Conservation (phyloP, 1,284 basidiomycete genomes). For the Sporisorium graminicola region DNA sequence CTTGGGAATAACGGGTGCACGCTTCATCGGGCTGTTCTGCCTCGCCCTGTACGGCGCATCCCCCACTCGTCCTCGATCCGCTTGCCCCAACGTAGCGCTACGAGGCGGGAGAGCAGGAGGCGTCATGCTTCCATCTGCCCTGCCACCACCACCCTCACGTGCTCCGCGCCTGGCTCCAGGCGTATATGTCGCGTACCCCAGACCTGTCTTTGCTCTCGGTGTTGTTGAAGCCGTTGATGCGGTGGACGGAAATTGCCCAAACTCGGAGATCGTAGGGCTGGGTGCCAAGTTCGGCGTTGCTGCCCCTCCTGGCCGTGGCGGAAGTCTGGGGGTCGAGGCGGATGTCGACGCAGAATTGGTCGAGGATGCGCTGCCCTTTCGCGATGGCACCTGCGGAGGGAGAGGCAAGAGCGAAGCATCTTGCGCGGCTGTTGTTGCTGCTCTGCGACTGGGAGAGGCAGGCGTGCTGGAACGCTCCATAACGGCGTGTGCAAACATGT, state of each 20-base stretch:
- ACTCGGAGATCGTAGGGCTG: slow-evolving; percentile 40
- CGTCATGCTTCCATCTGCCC: slow-evolving; percentile 3
- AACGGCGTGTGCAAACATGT: slow-evolving; percentile 47
- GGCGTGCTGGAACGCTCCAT: slow-evolving; percentile 16
- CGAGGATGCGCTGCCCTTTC: slow-evolving; percentile 33
- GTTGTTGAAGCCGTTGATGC: background rate
- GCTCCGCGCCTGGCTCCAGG: slow-evolving; percentile 23
- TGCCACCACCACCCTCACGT: background rate
- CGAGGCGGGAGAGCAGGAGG: slow-evolving; percentile 43
- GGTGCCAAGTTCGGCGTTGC: slow-evolving; percentile 13
- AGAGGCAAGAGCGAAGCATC: background rate
- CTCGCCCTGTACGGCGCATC: slow-evolving; percentile 14
- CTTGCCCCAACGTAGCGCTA: slow-evolving; percentile 32
- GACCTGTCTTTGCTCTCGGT: slow-evolving; percentile 3
- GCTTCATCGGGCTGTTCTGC: slow-evolving; percentile 17
- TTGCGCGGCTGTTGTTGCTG: background rate
- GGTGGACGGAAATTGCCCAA: slow-evolving; percentile 22
- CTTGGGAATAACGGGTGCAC: slow-evolving; percentile 11
- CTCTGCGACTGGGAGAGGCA: slow-evolving; percentile 3
- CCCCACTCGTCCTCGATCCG: slow-evolving; percentile 4
- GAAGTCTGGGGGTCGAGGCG: slow-evolving; percentile 18
- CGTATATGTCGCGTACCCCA: slow-evolving; percentile 40
- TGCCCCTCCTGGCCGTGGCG: slow-evolving; percentile 18
- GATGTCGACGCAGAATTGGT: slow-evolving; percentile 7
- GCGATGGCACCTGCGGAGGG: slow-evolving; percentile 13